Evolutionary conservation across 176 grass and related monocot genomes (phyloP), one percentile per base, ranked within the genome.

Genomic region (Juncus effusus): DNA sequence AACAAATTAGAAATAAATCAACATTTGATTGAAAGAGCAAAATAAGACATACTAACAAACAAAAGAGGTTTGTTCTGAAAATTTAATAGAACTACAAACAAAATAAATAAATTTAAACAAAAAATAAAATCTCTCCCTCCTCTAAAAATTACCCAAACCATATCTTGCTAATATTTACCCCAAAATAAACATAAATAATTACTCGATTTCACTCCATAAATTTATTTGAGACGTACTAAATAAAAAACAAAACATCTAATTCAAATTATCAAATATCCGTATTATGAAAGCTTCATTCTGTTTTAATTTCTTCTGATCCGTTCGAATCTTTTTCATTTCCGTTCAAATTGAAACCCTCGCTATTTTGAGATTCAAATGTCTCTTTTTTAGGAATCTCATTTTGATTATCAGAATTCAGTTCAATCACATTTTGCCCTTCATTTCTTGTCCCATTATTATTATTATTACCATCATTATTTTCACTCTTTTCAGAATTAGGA

Each of bases 141-240:
- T 44, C 52, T 40, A 56, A 7, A 51, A 56, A 70, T 38, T 70
- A 58, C 36, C 51, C 52, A 16, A 57, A 40, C 5, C 51, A 7
- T 47, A 47, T 70, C 56, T 42, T 16, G 36, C 53, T 70, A 70
- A 70, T 70, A 70, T 70, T 70, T 70, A 70, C 67, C 9, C 4
- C 61, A 40, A 64, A 42, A 64, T 38, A 45, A 64, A 42, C 61
- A 64, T 13, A 41, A 41, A 44, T 71, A 71, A 40, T 70, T 70
- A 7, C 35, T 56, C 52, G 39, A 70, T 71, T 58, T 37, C 2
- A 59, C 45, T 42, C 44, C 44, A 5, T 28, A 28, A 28, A 28
- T 28, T 28, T 28, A 28, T 28, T 69, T 56, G 51, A 47, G 10
- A 40, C 36, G 37, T 55, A 6, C 10, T 7, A 2, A 10, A 14